Base-by-base conservation (phyloP, 257 asterid genomes). In the Solanum chilense region DNA sequence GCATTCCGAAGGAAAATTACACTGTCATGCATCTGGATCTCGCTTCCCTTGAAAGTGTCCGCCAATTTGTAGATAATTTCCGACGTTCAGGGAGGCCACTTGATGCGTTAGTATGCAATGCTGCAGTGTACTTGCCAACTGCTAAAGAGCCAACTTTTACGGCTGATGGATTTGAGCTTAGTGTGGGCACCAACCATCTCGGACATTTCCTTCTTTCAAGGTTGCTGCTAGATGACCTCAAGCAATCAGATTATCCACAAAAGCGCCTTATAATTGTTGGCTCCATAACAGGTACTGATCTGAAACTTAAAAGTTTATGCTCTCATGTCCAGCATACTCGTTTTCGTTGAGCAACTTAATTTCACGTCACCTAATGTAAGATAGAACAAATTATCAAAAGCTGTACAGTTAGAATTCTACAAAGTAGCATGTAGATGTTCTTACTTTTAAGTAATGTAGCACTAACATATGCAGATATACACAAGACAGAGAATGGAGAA, bases 181-280 rank as follows among this genome's bases (percentile, higher is more conserved):
- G 99, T 69, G 99, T 95, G n/a, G 99, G 98, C 25, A 94, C 98
- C 13, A 95, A 96, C 87, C 99, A 96, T 89, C 90, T 96, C 6
- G 98, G 98, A 9, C 99, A 96, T 87, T 97, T 95, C 83, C 94
- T 97, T n/a, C 97, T 97, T 64, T 87, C 99, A 27, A 91, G 98
- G 62, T 90, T 95, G 97, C 91, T 97, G 85, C 95, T 97, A 52
- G 97, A 95, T 74, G 96, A 97, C 82, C 87, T 97, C 94, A 91
- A 94, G 77, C 88, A 94, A 85, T 97, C 98, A 1, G 98, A 97
- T 86, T 94, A 92, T 56, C 96, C 98, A 3, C 92, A 91, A 4
- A 97, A 91, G 91, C 92, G 99, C 7, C 98, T 95, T 71, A 94
- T 97, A 39, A 97, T 97, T 52, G 99, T 95, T n/a, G 98, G 98